phyloP scores from a whole-genome alignment of 371 early-diverging fungal species.

The Cokeromyces recurvatus region DNA sequence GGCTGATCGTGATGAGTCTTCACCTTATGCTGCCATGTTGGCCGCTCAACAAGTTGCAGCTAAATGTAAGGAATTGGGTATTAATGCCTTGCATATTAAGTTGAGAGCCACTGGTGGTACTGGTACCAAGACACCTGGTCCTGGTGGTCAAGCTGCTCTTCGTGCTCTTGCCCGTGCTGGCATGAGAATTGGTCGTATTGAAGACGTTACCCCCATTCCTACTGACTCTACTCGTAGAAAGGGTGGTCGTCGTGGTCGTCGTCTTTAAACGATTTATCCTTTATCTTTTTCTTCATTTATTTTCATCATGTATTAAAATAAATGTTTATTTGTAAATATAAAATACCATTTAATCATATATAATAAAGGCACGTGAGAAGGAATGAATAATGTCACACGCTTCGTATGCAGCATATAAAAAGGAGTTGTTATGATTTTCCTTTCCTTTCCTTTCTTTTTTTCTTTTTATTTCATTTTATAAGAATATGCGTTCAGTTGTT shows the following conservation, averaged over 20 bases:
- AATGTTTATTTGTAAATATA: too few species aligned
- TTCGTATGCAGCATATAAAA: too few species aligned
- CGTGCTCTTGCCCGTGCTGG: slow-evolving; percentile 99
- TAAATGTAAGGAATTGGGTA: slow-evolving; percentile 98
- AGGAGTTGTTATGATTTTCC: not conserved
- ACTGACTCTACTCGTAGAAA: slow-evolving; percentile 99
- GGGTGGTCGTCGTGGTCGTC: slow-evolving; percentile 99
- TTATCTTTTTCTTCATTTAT: too few species aligned
- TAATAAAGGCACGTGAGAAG: too few species aligned
- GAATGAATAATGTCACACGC: too few species aligned
- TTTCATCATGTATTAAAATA: too few species aligned
- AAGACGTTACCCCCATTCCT: slow-evolving; percentile 99
- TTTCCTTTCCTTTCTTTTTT: slow-evolving; percentile 4
- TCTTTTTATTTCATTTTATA: slow-evolving; percentile 7
- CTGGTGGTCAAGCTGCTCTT: slow-evolving; percentile 99
- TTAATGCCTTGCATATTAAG: slow-evolving; percentile 99
- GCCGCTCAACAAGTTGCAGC: slow-evolving; percentile 99
- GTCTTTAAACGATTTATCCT: slow-evolving; percentile 84
- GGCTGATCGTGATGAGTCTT: slow-evolving; percentile 99
- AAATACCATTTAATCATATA: too few species aligned
- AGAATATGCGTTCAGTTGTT: slow-evolving; percentile 11
- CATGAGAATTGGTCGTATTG: slow-evolving; percentile 98
- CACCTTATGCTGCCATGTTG: slow-evolving; percentile 99
- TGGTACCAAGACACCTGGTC: slow-evolving; percentile 99
- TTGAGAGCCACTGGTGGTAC: slow-evolving; percentile 99